Conservation (phyloP, 176 grass and related monocot species). For the bread wheat (Triticum aestivum) region DNA sequence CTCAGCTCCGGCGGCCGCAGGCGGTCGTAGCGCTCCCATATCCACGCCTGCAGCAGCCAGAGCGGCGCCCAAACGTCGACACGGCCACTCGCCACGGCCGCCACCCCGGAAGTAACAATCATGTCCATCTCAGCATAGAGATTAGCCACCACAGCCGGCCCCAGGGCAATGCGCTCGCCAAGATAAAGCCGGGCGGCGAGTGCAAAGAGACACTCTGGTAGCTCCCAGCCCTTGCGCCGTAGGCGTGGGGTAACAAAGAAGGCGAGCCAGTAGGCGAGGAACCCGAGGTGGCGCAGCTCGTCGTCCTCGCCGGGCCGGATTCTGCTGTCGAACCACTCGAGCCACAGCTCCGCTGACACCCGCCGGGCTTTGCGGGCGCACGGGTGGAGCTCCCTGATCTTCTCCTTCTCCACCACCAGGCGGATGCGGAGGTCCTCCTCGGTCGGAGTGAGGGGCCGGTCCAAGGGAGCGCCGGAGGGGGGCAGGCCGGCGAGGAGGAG, state of each 20-base stretch:
- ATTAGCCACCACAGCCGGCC: slow-evolving; percentile 41
- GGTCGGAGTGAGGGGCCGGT: slow-evolving; percentile 23
- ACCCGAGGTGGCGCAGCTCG: slow-evolving; percentile 49
- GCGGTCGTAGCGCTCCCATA: slow-evolving; percentile 48
- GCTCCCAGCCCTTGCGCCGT: slow-evolving; percentile 4
- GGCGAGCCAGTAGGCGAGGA: slow-evolving; percentile 61
- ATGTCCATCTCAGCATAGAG: slow-evolving; percentile 49
- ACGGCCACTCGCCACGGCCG: background rate
- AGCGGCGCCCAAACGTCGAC: slow-evolving; percentile 40
- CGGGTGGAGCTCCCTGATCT: slow-evolving; percentile 58
- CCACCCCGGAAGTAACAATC: background rate
- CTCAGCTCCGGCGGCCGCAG: slow-evolving; percentile 28
- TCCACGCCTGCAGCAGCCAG: slow-evolving; percentile 61
- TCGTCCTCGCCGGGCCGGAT: slow-evolving; percentile 42
- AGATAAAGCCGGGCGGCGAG: slow-evolving; percentile 49
- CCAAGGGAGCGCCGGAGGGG: slow-evolving; percentile 40
- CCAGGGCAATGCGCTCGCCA: slow-evolving; percentile 54
- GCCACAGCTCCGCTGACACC: slow-evolving; percentile 45
- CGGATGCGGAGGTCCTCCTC: slow-evolving; percentile 43
- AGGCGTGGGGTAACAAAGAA: slow-evolving; percentile 35
- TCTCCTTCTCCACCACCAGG: slow-evolving; percentile 60
- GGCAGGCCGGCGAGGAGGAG: slow-evolving; percentile 45
- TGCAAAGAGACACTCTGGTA: slow-evolving; percentile 31
- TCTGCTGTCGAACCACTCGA: slow-evolving; percentile 54
- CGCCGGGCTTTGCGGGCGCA: slow-evolving; percentile 29